These are phyloP conservation scores for Salix dunnii DNA, from an alignment of 345 rosid species.

Conservation along the genomic window DNA sequence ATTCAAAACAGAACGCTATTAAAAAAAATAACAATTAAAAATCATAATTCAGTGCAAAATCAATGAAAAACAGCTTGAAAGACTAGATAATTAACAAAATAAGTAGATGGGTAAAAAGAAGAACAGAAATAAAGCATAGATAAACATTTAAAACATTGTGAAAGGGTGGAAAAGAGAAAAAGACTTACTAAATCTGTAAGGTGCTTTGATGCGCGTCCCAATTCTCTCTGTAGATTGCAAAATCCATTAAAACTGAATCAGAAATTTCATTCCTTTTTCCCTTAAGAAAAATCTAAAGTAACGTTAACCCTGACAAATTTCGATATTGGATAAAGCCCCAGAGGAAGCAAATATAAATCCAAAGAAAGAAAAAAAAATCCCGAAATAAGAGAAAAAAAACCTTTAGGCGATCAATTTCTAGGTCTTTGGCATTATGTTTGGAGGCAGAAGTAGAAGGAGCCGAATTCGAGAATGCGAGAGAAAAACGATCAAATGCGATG, in stretches of 20 bases:
- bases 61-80: neutral
- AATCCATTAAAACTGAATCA: conserved; percentile 2
- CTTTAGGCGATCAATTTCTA: conserved; percentile 64
- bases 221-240: conserved; percentile 54
- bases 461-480: neutral
- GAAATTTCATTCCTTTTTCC: conserved; percentile 2
- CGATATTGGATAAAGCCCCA: neutral
- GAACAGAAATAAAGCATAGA: neutral
- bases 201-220: conserved; percentile 48
- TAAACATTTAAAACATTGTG: neutral
- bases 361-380: neutral
- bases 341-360: neutral
- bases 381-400: conserved; percentile 23
- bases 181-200: conserved; percentile 35
- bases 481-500: neutral
- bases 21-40: neutral
- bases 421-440: conserved; percentile 36
- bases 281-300: neutral
- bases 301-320: neutral
- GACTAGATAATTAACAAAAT: neutral
- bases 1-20: neutral
- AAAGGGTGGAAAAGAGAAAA: neutral
- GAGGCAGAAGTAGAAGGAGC: neutral
- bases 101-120: neutral
- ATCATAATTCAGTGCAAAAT: neutral